phyloP scores from a whole-genome alignment of 805 yeast genomes.

The Wickerhamiella siamensis region DNA sequence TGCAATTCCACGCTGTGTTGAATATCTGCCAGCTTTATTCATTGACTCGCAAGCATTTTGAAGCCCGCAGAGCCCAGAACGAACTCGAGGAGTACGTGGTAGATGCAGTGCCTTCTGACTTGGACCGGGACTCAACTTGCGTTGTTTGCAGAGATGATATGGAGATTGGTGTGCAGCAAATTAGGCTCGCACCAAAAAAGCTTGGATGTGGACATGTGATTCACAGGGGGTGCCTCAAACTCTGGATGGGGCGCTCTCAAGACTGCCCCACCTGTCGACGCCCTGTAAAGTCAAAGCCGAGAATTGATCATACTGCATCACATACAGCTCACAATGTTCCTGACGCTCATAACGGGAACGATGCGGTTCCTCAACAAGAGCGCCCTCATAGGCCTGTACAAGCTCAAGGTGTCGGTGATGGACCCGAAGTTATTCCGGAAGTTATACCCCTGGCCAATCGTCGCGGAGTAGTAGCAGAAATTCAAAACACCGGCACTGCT shows the following conservation, averaged over 20 bases:
- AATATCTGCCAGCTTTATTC: slow-evolving; percentile 22
- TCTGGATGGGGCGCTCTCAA: slow-evolving; percentile 86
- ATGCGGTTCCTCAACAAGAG: too few relatives aligned
- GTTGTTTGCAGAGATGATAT: slow-evolving; percentile 89
- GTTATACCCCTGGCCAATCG: too few relatives aligned
- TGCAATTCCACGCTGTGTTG: slow-evolving; percentile 18
- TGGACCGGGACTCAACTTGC: slow-evolving; percentile 50
- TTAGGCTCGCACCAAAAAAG: slow-evolving; percentile 52
- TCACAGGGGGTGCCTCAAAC: slow-evolving; percentile 78
- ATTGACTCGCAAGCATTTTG: slow-evolving; percentile 20
- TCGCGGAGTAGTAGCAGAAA: too few relatives aligned
- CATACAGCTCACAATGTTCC: too few relatives aligned
- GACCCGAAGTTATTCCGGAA: too few relatives aligned
- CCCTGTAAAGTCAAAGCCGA: slow-evolving; percentile 9
- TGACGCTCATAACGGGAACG: too few relatives aligned
- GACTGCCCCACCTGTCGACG: slow-evolving; percentile 75
- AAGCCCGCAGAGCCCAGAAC: slow-evolving; percentile 29
- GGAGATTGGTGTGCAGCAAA: slow-evolving; percentile 31
- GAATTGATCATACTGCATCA: too few relatives aligned
- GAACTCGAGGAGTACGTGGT: slow-evolving; percentile 49
- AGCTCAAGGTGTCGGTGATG: too few relatives aligned
- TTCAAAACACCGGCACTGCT: too few relatives aligned
- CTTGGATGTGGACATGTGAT: slow-evolving; percentile 75
- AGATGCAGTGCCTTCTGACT: slow-evolving; percentile 48
- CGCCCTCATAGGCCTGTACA: too few relatives aligned